phyloP scores from a whole-genome alignment of 228 moss, liverwort and hornwort genomes.

The Sphagnum magellanicum region DNA sequence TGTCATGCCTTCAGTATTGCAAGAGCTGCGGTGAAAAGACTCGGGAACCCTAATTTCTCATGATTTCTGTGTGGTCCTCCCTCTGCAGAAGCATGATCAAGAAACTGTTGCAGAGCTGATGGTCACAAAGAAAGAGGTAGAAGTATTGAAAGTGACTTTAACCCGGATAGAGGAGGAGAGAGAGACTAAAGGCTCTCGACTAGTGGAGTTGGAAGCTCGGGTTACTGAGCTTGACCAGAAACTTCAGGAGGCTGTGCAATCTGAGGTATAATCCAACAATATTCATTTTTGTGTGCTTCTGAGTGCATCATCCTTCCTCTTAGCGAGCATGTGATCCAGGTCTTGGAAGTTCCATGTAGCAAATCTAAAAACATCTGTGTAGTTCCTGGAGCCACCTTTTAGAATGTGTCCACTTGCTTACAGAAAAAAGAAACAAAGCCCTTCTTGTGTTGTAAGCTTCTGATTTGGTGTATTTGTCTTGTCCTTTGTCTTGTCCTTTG shows the following conservation, averaged over 20 bases:
- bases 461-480: too few species aligned
- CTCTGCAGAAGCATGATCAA: conserved; percentile 56
- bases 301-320: too few species aligned
- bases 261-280: conserved; percentile 38
- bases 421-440: too few species aligned
- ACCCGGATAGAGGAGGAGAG: conserved; percentile 46
- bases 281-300: too few species aligned
- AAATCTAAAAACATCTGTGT: too few species aligned
- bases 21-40: neutral
- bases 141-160: conserved; percentile 30
- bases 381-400: too few species aligned
- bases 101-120: conserved; percentile 33
- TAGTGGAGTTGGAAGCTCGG: conserved; percentile 44
- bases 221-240: conserved; percentile 59
- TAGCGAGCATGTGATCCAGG: too few species aligned
- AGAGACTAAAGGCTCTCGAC: conserved; percentile 27
- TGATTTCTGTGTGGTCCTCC: neutral
- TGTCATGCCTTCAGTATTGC: neutral
- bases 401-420: too few species aligned
- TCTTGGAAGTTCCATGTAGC: too few species aligned
- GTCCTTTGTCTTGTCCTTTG: conserved; percentile 8
- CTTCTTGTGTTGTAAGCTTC: too few species aligned
- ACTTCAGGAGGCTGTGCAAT: conserved; percentile 57
- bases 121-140: conserved; percentile 49
- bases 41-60: too few species aligned